phyloP scores from a whole-genome alignment of 2,329 filamentous ascomycete genomes.

The Paecilomyces sp. region DNA sequence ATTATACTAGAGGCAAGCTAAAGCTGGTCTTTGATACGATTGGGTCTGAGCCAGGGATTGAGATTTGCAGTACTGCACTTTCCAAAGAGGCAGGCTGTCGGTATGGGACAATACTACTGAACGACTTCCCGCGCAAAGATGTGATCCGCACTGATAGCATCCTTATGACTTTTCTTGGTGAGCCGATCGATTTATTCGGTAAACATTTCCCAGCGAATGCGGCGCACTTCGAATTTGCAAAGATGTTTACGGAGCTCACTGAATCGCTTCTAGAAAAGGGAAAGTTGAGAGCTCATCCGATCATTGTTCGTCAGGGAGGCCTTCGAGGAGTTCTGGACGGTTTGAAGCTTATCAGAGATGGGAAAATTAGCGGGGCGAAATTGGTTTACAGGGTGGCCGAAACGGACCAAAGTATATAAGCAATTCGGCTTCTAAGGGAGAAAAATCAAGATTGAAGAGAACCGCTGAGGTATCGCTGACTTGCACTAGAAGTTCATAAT shows the following conservation, averaged over 20 bases:
- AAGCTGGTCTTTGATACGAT: slow-evolving; percentile 32
- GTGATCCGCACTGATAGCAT: too few relatives aligned
- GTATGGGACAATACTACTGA: too few relatives aligned
- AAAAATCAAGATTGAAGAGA: too few relatives aligned
- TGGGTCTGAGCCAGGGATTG: slow-evolving; percentile 24
- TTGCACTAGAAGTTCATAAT: too few relatives aligned
- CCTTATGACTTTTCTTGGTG: too few relatives aligned
- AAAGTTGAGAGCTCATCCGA: neutral
- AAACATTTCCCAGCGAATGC: neutral
- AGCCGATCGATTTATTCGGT: neutral
- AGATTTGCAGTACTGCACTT: neutral
- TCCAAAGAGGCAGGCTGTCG: too few relatives aligned
- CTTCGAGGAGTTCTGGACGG: neutral
- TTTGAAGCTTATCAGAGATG: neutral
- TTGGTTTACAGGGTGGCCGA: neutral
- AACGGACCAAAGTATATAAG: too few relatives aligned
- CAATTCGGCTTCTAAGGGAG: too few relatives aligned
- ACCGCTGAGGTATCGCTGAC: too few relatives aligned
- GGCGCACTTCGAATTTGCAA: neutral
- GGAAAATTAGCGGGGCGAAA: neutral
- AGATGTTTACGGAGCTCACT: neutral
- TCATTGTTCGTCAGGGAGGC: neutral
- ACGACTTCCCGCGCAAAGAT: too few relatives aligned
- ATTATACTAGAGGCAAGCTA: slow-evolving; percentile 32
- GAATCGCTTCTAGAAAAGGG: neutral